A percentile compares a stretch with the other conserved stretches of the same genome.
Evolutionary conservation across 192 early-diverging fungal genomes (phyloP).

Genomic region (Umbelopsis ramanniana): DNA sequence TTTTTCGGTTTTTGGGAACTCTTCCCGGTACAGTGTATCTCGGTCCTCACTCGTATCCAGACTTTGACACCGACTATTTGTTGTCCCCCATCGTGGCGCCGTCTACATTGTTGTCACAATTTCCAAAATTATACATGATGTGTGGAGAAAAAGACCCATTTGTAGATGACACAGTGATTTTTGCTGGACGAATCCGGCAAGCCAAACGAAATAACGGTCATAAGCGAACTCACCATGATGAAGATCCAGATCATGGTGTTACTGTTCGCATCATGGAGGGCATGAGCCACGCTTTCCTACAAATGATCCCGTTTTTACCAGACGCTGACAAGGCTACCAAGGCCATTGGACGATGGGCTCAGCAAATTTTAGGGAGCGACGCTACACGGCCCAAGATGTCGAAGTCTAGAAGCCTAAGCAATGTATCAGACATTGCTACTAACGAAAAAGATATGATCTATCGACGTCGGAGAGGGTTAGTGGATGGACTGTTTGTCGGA

Average conservation of each 20-base stretch:
- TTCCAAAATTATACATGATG: slow-evolving; percentile 89
- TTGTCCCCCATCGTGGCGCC: slow-evolving; percentile 88
- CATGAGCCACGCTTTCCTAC: slow-evolving; percentile 63
- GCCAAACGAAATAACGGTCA: slow-evolving; percentile 73
- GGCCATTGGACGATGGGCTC: slow-evolving; percentile 48
- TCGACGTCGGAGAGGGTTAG: slow-evolving; percentile 33
- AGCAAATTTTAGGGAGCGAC: slow-evolving; percentile 24
- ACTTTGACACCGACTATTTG: slow-evolving; percentile 83
- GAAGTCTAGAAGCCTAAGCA: slow-evolving; percentile 20
- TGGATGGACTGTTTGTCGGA: slow-evolving; percentile 32
- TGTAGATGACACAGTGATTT: slow-evolving; percentile 94
- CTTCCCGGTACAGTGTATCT: slow-evolving; percentile 72
- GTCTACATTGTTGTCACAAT: slow-evolving; percentile 81
- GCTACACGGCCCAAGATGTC: background rate
- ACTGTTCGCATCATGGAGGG: slow-evolving; percentile 77
- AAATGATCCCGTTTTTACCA: slow-evolving; percentile 76
- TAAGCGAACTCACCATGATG: slow-evolving; percentile 28
- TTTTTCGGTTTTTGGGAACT: background rate
- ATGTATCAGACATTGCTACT: slow-evolving; percentile 39
- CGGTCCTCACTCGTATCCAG: slow-evolving; percentile 75
- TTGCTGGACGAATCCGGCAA: slow-evolving; percentile 83
- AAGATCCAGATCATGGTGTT: slow-evolving; percentile 51
- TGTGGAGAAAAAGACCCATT: slow-evolving; percentile 97
- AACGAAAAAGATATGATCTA: slow-evolving; percentile 43
- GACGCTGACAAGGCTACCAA: slow-evolving; percentile 60